Base-by-base conservation (phyloP, 2,329 filamentous ascomycete genomes). In the Stagonosporopsis tanaceti region DNA sequence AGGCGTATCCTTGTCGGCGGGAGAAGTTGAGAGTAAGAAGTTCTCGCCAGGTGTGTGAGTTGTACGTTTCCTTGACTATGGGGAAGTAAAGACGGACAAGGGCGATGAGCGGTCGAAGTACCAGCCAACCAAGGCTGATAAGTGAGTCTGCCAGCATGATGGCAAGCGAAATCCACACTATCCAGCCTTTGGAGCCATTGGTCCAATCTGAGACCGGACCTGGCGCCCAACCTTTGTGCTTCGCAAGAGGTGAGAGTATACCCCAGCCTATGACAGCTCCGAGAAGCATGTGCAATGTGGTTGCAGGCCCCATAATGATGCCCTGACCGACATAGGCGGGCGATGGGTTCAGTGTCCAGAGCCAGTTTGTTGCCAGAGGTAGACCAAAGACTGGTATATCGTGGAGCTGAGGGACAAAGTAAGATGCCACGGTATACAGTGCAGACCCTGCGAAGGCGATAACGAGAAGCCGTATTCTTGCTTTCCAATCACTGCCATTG, bases 291-390 rank as follows among this genome's bases (percentile, higher is more conserved):
- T 98, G 94, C 50, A 96, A 83, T 3, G 94, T 98, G 0, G 95
- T 99, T 37, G 92, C 89, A 4, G 94, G 91, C 0, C 95, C 95
- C 95, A 99, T 99, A 70, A 99, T 98, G 61, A 99, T 96, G 11
- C 95, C 95, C 78, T 99, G 95, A 0, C 95, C 95, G 25, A 98
- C 88, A 74, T 99, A 99, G 2, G 95, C 95, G n/a, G 96, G 89
- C 42, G 93, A 97, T 0, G 95, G 95, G 65, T 99, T 99, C 6
- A 99, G 81, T 0, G 92, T 95, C 95, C 95, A 99, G 1, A 97
- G 84, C 94, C 94, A 99, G 2, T 86, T 86, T 1, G 85, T 79
- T 0, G 93, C 93, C 6, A 96, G 85, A 2, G 84, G 78, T 0
- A 84, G 78, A 0, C 95, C 95, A 65, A 98, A 91, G 25, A 99